Evolutionary conservation across 768 basidiomycete genomes (phyloP), one percentile per base, ranked within the genome.

Genomic region (Mycena capillaripes): DNA sequence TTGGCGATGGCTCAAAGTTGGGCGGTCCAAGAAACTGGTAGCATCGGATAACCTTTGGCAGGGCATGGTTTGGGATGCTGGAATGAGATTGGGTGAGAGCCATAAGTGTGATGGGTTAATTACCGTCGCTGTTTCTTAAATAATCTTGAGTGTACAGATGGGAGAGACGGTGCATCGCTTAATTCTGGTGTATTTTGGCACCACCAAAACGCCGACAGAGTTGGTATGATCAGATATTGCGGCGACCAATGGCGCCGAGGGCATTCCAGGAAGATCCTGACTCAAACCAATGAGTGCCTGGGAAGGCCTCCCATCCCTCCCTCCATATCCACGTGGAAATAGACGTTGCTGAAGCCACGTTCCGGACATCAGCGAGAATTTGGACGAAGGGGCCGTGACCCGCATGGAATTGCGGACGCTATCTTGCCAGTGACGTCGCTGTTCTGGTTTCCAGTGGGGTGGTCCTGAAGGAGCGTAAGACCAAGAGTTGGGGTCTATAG

Each of bases 251-350:
- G 52, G 64, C 4, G 38, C 30, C 17, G 25, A 10, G 44, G 11
- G 8, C 25, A 66, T 70, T 73, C 53, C 57, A 61, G 44, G 36
- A 53, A n/a, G n/a, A 46, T 7, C 34, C 2, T 27, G 40, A 17
- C 9, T 5, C 53, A 29, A 40, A 44, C 70, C 70, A 71, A 71
- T 67, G 50, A 21, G 58, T 44, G 50, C 58, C 57, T 70, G 62
- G 58, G 67, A 69, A 30, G 25, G 30, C 14, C 19, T 19, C 50
- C 34, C 55, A 2, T 53, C 34, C 19, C 25, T 58, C 34, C 55
- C 7, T 53, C 34, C 46, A 34, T 9, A 58, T 46, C 62, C 72
- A 69, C 72, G 72, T 74, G 72, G 68, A 58, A 63, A 50, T 74
- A 70, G 23, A 50, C 52, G 17, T 50, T 50, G 44, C 19, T 55